Percentiles rank a stretch among this genome's conserved stretches.
Conservation (phyloP, 495 filamentous ascomycete species). For the Talaromyces stipitatus region DNA sequence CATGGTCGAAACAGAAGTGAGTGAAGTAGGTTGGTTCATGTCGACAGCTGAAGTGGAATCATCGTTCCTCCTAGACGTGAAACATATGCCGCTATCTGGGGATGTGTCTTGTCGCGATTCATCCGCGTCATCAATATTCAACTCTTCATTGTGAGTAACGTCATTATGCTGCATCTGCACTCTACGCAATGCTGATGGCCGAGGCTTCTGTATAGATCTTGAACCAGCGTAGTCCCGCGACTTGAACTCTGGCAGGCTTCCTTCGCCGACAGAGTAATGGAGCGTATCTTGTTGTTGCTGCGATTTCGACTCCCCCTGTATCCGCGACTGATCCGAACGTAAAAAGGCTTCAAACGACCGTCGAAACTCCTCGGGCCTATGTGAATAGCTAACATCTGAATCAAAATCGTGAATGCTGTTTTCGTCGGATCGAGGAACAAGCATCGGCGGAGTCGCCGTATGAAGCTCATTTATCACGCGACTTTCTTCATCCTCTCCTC, state of each 20-base stretch:
- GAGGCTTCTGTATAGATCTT: slow-evolving; percentile 24
- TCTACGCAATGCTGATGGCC: slow-evolving; percentile 32
- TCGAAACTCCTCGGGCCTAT: slow-evolving; percentile 34
- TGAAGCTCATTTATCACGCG: slow-evolving; percentile 33
- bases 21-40: slow-evolving; percentile 44
- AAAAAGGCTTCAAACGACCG: slow-evolving; percentile 39
- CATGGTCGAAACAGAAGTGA: slow-evolving; percentile 52
- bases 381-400: slow-evolving; percentile 23
- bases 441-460: slow-evolving; percentile 39
- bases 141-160: slow-evolving; percentile 5
- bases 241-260: slow-evolving; percentile 31
- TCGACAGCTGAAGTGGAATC: slow-evolving; percentile 12
- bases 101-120: not conserved
- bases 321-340: slow-evolving; percentile 30
- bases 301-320: slow-evolving; percentile 31
- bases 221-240: slow-evolving; percentile 13
- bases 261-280: slow-evolving; percentile 26
- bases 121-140: not conserved
- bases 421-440: slow-evolving; percentile 35
- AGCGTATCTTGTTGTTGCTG: slow-evolving; percentile 32
- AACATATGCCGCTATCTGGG: not conserved
- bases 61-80: not conserved
- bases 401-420: slow-evolving; percentile 11
- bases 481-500: slow-evolving; percentile 35
- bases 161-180: slow-evolving; percentile 30